Base-by-base conservation (phyloP, 352 stramenopile species). In the Saprolegnia diclina region DNA sequence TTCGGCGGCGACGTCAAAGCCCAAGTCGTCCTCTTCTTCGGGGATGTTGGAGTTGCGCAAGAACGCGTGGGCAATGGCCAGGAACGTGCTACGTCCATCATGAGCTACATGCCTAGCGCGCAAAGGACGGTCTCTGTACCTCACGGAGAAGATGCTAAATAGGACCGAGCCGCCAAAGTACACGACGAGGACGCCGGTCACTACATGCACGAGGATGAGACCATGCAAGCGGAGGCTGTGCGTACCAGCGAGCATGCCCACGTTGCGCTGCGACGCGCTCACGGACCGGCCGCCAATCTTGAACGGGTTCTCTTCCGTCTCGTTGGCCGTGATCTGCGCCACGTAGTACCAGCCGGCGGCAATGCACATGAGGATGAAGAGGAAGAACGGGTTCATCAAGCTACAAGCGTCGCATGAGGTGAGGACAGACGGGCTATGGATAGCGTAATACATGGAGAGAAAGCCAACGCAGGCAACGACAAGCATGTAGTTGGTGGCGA, bases 281-380 rank as follows among this genome's bases (percentile, higher is more conserved):
- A 94, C 67, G 18, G 79, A 79, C 53, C 79, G 79, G 5, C 86
- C 86, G 50, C 90, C 84, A 54, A 94, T 75, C 67, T 88, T 82
- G 59, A 89, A 85, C 42, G 81, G 83, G 50, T 89, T 87, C 35
- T 90, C 82, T 13, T 81, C 77, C 13, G 81, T 83, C 71, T 94
- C 86, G 22, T 78, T 85, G 29, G 81, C 79, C 35, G 82, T 81
- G 40, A 77, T 77, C 54, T 82, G 90, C 59, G 85, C 87, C 46
- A 83, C 80, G 67, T 94, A 92, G 35, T 91, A 77, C 86, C 86
- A 94, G 45, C 90, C 91, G 50, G 79, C 86, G 21, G 70, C 79
- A 50, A 94, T 53, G 68, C 86, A 94, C 59, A 94, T 92, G 38
- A 94, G 76, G 22, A 91, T 83, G 75, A 94, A 94, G 11, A 94